These are phyloP conservation scores for Aspergillus luchuensis DNA, from an alignment of 2,329 filamentous ascomycete genomes.

Conservation along the genomic window DNA sequence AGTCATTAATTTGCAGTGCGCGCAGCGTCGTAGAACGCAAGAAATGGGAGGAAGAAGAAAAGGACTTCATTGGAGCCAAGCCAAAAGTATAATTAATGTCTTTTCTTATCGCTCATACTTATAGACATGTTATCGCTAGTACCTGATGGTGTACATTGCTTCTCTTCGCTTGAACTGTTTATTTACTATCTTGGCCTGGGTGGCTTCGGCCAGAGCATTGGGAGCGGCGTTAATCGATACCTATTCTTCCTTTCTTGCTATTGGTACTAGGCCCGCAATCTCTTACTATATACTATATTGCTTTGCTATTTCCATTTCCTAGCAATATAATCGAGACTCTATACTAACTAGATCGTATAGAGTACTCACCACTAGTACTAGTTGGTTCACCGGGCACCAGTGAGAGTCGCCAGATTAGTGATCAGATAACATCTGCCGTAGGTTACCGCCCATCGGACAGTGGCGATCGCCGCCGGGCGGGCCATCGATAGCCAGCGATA, in stretches of 20 bases:
- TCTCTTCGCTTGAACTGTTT: neutral
- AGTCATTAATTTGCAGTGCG: slow-evolving; percentile 42
- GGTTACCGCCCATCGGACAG: slow-evolving; percentile 31
- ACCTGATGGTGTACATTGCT: neutral
- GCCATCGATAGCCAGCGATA: neutral
- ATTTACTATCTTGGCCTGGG: neutral
- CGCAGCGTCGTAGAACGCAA: slow-evolving; percentile 58
- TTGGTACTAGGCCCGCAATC: neutral
- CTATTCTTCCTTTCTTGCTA: neutral
- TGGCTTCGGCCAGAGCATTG: slow-evolving; percentile 1
- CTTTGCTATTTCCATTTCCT: neutral
- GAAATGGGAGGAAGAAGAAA: slow-evolving; percentile 64
- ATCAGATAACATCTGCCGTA: neutral
- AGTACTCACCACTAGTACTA: too few relatives aligned
- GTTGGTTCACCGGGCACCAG: neutral
- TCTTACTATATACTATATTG: neutral
- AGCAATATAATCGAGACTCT: too few relatives aligned
- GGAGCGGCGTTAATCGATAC: slow-evolving; percentile 3
- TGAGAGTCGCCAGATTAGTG: neutral
- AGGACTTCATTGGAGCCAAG: slow-evolving; percentile 53
- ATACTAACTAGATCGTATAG: too few relatives aligned
- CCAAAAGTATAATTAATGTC: slow-evolving; percentile 10
- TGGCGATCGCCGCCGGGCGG: slow-evolving; percentile 41
- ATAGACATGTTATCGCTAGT: neutral
- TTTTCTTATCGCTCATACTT: neutral